Evolutionary conservation across 345 rosid genomes (phyloP), one percentile per base, ranked within the genome.

Genomic region (Noccaea caerulescens): DNA sequence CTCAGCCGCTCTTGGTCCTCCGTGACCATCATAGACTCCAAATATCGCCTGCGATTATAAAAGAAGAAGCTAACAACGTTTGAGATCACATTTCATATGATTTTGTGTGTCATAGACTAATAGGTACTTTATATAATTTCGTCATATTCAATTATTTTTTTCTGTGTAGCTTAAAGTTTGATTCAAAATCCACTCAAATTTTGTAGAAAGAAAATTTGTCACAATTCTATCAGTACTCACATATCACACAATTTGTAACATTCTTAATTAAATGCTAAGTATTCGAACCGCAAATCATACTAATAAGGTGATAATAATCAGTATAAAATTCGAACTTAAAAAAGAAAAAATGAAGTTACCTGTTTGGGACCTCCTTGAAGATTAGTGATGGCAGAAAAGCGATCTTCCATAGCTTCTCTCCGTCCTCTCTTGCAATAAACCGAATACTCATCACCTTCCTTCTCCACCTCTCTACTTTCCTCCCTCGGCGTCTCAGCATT

Each of bases 21-120:
- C 95, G 58, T 93, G 98, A 58, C 98, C 97, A 74, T 93, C 98
- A 63, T 80, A 93, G 42, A 93, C 79, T 46, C 97, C 95, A 68
- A 87, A 93, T 36, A 90, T 55, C 23, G 90, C 95, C 98, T 93
- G 83, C n/a, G 0, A 8, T 5, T 5, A 4, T 3, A 27, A 30
- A 51, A 10, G 0, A 25, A 25, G 30, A 25, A 51, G 16, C 18
- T 1, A 60, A 42, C 33, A 42, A 10, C 67, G 7, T 45, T 62
- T 62, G 3, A 62, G 25, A 27, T 47, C 43, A 7, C 45, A n/a
- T 33, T 59, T 45, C 58, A 69, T 5, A 25, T 47, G 56, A 33
- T 12, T 10, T 25, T 25, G 30, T 3, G 30, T 25, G 30, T 25
- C 30, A 25, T 25, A 25, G 30, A 25, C 30, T 25, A 1, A 25